phyloP scores from a whole-genome alignment of 75 land plant genomes.

The Sequoia sempervirens region DNA sequence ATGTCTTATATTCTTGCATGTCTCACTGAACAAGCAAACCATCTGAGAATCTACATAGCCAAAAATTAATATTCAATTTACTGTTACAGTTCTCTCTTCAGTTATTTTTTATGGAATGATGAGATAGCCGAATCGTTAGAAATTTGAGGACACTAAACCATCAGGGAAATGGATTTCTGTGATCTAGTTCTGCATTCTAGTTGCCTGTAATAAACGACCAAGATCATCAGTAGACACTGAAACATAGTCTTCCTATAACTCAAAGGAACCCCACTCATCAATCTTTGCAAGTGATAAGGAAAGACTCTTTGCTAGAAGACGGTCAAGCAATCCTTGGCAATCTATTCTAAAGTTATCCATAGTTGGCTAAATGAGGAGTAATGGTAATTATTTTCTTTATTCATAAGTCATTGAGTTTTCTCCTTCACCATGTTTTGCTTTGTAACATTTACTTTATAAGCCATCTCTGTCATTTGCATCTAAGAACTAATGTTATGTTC shows the following conservation, averaged over 20 bases:
- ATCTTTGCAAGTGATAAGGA: no score
- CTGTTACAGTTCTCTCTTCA: neutral
- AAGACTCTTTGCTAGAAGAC: neutral
- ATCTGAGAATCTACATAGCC: neutral
- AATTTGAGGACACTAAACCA: neutral
- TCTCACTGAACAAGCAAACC: neutral
- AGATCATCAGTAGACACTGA: neutral
- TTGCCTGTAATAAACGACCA: neutral
- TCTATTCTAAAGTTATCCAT: neutral
- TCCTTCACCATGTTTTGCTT: no score
- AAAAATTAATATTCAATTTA: neutral
- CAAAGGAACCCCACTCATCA: no score
- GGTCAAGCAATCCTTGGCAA: neutral
- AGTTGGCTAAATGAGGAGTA: neutral
- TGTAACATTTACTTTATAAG: no score
- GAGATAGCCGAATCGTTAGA: neutral
- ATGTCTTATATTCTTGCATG: neutral
- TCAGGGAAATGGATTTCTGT: neutral
- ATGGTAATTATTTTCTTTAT: neutral
- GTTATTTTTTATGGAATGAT: neutral
- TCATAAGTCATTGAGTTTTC: neutral
- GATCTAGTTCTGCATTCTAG: neutral
- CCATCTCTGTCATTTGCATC: no score
- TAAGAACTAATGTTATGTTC: no score
- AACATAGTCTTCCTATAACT: no score